A percentile compares a stretch with the other conserved stretches of the same genome.
phyloP scores from a whole-genome alignment of 495 filamentous ascomycete species.

The Aspergillus cavernicola region DNA sequence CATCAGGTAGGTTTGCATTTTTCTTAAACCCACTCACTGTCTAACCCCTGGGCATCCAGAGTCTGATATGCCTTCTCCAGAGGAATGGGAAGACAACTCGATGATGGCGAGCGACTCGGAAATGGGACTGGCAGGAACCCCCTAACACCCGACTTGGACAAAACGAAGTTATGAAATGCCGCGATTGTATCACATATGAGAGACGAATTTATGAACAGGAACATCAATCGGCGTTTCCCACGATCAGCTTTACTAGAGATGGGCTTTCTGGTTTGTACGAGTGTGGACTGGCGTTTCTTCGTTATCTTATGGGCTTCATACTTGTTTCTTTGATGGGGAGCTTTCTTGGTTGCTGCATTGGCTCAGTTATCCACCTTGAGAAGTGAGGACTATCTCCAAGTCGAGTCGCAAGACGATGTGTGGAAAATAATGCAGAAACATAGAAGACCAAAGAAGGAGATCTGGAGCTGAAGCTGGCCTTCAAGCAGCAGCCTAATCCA shows the following conservation, averaged over 20 bases:
- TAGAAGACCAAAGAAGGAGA: background rate
- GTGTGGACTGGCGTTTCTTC: conserved; percentile 5
- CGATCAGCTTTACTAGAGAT: conserved; percentile 15
- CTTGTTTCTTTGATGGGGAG: background rate
- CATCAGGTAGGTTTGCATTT: conserved; percentile 36
- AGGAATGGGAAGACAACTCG: conserved; percentile 47
- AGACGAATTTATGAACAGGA: conserved; percentile 26
- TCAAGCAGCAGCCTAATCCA: background rate
- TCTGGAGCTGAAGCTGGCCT: background rate
- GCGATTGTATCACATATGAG: conserved; percentile 27
- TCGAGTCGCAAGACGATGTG: too few relatives aligned
- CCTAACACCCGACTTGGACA: conserved; percentile 16
- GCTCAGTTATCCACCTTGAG: conserved; percentile 3
- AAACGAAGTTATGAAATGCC: conserved; percentile 12
- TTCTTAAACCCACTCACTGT: conserved; percentile 15
- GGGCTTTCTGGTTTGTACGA: conserved; percentile 10
- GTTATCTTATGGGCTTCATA: conserved; percentile 4
- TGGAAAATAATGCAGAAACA: background rate
- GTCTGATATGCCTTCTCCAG: conserved; percentile 39
- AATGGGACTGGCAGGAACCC: conserved; percentile 35
- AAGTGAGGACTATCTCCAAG: background rate
- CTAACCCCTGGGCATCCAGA: conserved; percentile 28
- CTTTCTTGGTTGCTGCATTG: conserved; percentile 6
- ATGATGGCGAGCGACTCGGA: conserved; percentile 43
- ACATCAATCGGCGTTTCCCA: conserved; percentile 27